Conservation (phyloP, 1,139 yeast genomes). For the Citeromyces hawaiiensis region DNA sequence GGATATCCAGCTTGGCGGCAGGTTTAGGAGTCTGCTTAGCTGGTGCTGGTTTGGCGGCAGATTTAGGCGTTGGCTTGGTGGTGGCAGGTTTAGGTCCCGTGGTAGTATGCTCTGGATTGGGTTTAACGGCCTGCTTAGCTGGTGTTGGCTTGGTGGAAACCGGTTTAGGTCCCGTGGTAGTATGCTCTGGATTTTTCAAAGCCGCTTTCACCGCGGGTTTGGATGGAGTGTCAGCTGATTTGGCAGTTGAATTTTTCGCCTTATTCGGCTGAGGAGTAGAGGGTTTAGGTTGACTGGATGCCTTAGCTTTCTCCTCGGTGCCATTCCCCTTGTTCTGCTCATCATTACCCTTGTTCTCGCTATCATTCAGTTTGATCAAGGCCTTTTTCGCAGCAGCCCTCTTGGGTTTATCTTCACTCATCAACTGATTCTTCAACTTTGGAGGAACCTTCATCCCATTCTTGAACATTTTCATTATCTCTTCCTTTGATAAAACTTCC, state of each 20-base stretch:
- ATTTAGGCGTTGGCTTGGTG: background rate
- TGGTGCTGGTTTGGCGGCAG: background rate
- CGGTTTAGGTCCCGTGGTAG: background rate
- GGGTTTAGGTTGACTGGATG: too few relatives aligned
- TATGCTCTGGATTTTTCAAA: background rate
- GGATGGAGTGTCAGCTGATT: conserved; percentile 6
- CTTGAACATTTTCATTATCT: conserved; percentile 17
- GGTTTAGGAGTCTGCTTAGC: background rate
- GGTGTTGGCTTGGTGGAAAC: too few relatives aligned
- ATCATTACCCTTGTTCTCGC: conserved; percentile 3
- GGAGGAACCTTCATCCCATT: conserved; percentile 13
- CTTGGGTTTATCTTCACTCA: background rate
- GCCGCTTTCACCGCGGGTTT: conserved; percentile 13
- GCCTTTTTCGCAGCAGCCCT: background rate
- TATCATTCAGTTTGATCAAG: background rate
- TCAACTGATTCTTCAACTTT: conserved; percentile 3
- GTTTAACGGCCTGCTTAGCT: too few relatives aligned
- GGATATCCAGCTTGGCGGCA: background rate
- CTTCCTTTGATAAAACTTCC: conserved; percentile 12
- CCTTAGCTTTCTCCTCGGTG: conserved; percentile 10
- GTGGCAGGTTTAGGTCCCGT: conserved; percentile 6
- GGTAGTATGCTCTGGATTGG: too few relatives aligned
- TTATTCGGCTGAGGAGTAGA: conserved; percentile 2
- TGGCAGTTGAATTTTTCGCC: conserved; percentile 1
- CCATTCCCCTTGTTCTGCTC: too few relatives aligned